Conservation (phyloP, 1,284 basidiomycete genomes). For the Amylostereum areolatum region DNA sequence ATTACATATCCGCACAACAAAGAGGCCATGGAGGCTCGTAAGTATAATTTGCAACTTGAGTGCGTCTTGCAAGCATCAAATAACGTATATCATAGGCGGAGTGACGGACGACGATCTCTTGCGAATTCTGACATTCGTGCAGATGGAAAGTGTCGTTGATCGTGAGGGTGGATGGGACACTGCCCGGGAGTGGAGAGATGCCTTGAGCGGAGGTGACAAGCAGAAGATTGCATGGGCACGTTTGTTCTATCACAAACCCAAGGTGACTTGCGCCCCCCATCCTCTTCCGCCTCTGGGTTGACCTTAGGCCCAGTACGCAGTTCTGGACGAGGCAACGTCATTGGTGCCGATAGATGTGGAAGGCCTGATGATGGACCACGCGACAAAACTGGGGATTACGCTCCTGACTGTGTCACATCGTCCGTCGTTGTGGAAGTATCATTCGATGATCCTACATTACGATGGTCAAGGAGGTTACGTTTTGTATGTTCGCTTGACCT, state of each 20-base stretch:
- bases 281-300: neutral
- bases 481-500: constrained; percentile 51
- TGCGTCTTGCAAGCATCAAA: neutral
- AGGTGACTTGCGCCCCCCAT: constrained; percentile 39
- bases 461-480: constrained; percentile 80
- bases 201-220: constrained; percentile 83
- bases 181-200: constrained; percentile 88
- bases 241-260: constrained; percentile 93
- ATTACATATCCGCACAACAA: constrained; percentile 84
- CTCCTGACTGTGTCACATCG: constrained; percentile 89
- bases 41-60: constrained; percentile 23
- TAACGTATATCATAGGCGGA: constrained; percentile 37
- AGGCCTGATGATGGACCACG: constrained; percentile 93
- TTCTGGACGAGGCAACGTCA: constrained; percentile 94
- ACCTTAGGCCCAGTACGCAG: constrained; percentile 67
- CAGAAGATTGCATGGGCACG: constrained; percentile 96
- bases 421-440: constrained; percentile 93
- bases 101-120: constrained; percentile 76
- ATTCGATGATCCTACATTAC: constrained; percentile 88
- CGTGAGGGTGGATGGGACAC: constrained; percentile 96
- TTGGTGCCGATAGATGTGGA: constrained; percentile 93
- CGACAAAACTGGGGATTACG: constrained; percentile 82
- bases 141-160: constrained; percentile 86
- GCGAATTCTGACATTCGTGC: constrained; percentile 70
- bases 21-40: constrained; percentile 68